Base-by-base conservation (phyloP, 768 basidiomycete genomes). In the Cubamyces sp. region DNA sequence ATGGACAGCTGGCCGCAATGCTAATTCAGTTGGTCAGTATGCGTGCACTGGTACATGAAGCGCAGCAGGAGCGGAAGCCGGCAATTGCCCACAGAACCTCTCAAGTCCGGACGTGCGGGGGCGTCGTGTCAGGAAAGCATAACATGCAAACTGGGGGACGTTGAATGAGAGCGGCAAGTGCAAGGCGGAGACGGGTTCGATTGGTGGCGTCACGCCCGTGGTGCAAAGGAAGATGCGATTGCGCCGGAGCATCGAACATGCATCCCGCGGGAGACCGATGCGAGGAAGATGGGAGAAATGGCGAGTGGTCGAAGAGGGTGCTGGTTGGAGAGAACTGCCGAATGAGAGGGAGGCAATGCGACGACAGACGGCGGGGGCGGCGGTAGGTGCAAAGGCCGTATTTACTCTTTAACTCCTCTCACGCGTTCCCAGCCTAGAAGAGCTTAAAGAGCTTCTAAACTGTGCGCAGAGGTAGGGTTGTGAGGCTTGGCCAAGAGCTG, bases 381-480 rank as follows among this genome's bases (percentile, higher is more conserved):
- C 37, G 57, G 57, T 50, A 58, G 21, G 57, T n/a, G 40, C 30
- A 26, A 39, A 16, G 26, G 19, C 14, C 47, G 57, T 59, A 59
- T 51, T 16, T 51, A 49, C 57, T 59, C 49, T 45, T 59, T 59
- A 59, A 59, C 57, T 59, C 57, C 57, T 61, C 60, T 34, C 37
- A 37, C 51, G 39, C 37, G 43, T 60, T 54, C 59, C 59, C 59
- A 54, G 52, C 28, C 46, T 46, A 48, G 46, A 18, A 23, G 54
- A 19, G 40, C 54, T 54, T 54, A 41, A 45, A 39, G 54, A 7
- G 56, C 46, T 49, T 34, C 34, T 34, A 11, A 34, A 34, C 34
- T 5, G 34, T 34, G 34, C 5, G 34, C 34, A 34, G 34, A 34
- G 34, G 34, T 6, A 9, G 34, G 34, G 45, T 53, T 50, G 40